Evolutionary conservation across 129 eudicot genomes (phyloP), one percentile per base, ranked within the genome.

Genomic region (Oenanthe sinensis): DNA sequence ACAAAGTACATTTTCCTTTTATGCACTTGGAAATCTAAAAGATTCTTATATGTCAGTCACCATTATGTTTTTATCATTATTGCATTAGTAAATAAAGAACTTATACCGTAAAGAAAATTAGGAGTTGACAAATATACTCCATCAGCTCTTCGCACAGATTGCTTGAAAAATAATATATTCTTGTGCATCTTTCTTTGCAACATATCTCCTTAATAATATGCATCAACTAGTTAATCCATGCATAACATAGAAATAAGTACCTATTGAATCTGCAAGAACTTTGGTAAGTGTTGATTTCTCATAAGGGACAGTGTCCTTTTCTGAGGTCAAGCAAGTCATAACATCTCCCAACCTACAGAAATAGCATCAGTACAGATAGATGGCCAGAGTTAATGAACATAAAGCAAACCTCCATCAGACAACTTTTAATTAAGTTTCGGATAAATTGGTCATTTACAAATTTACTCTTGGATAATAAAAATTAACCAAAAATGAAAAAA

Each of bases 281-380:
- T 91, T 82, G 65, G 99, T 95, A 74, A 95, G 94, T 63, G 80
- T 74, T 22, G 99, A 95, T 84, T 92, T 95, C 79, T 81, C 95
- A 79, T 92, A 87, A 75, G 99, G 97, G 78, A 88, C 86, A 20
- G 58, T 79, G 63, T 92, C 96, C 83, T 90, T 92, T 83, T 88
- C 86, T 19, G 97, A 90, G 48, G 95, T 88, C 86, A 92, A 81
- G 77, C 97, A 87, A 76, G 90, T 83, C 86, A 95, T 85, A 77
- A 95, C 99, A 89, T 95, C 96, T 79, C 99, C 99, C 86, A 95
- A 87, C 80, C 99, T 95, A 89, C 87, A 86, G 24, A 65, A 24
- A 73, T 78, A 79, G 69, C 3, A 71, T 5, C 14, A 72, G 55
- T 44, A 73, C 52, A 24, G 28, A n/a, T 14, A 60, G 68, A 60